These are phyloP conservation scores for Colletotrichum tofieldiae DNA, from an alignment of 2,329 filamentous ascomycete genomes.

Conservation along the genomic window DNA sequence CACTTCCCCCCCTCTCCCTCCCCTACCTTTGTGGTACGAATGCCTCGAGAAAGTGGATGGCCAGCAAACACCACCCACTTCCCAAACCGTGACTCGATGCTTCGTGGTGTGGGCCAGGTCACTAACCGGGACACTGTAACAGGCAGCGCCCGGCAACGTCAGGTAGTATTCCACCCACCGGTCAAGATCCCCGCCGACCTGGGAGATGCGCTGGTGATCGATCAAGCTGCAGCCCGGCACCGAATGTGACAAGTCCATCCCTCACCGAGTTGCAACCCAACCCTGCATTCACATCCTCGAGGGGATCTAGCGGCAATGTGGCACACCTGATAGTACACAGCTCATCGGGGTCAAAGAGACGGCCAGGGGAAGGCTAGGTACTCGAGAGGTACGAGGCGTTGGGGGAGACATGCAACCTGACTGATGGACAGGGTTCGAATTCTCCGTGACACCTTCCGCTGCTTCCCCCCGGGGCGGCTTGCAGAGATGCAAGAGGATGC, in stretches of 20 bases:
- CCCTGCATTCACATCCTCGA: conserved; percentile 4
- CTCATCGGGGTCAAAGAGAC: background rate
- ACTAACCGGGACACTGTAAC: conserved; percentile 38
- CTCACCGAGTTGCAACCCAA: conserved; percentile 17
- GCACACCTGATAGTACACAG: background rate
- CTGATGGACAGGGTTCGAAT: conserved; percentile 32
- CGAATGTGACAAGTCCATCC: conserved; percentile 40
- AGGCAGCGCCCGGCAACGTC: conserved; percentile 18
- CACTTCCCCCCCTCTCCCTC: background rate
- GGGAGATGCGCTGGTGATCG: conserved; percentile 38
- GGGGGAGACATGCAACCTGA: background rate
- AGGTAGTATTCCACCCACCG: conserved; percentile 35
- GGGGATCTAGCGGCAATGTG: background rate
- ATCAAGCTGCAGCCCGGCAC: conserved; percentile 29
- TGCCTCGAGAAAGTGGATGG: background rate
- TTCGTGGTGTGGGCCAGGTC: conserved; percentile 23
- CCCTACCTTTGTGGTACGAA: background rate
- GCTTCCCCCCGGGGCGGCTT: background rate
- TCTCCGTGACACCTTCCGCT: conserved; percentile 36
- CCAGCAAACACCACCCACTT: conserved; percentile 13
- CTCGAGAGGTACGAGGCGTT: background rate
- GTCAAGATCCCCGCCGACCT: conserved; percentile 37
- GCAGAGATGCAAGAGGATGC: background rate
- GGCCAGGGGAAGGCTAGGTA: background rate
- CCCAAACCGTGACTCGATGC: background rate